Conservation (phyloP, 768 basidiomycete genomes). For the Calocera viscosa region DNA sequence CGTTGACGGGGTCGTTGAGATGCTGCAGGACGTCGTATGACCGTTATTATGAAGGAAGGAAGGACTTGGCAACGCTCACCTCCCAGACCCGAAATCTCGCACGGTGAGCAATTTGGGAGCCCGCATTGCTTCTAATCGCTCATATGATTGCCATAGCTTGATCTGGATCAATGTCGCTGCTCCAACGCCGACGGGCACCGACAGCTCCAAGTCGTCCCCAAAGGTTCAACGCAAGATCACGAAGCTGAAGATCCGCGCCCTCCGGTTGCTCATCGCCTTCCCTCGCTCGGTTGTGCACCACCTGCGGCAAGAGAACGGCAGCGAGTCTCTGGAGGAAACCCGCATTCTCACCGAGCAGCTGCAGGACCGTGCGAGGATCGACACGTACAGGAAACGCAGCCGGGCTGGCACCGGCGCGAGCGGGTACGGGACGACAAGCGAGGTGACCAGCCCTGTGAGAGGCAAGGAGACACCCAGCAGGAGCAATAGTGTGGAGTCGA, state of each 20-base stretch:
- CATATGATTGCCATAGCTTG: conserved; percentile 56
- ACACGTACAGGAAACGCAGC: conserved; percentile 8
- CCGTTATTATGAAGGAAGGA: conserved; percentile 80
- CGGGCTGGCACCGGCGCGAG: background rate
- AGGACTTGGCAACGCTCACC: conserved; percentile 59
- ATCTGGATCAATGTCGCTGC: conserved; percentile 70
- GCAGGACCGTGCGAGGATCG: background rate
- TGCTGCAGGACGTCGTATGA: conserved; percentile 63
- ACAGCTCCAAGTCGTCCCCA: background rate
- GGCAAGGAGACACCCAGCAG: background rate
- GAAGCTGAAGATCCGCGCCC: conserved; percentile 47
- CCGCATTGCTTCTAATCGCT: conserved; percentile 24
- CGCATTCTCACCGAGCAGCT: conserved; percentile 4
- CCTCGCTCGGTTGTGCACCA: conserved; percentile 67
- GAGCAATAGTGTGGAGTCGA: background rate
- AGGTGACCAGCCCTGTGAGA: background rate
- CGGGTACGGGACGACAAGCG: background rate
- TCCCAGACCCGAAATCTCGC: conserved; percentile 36
- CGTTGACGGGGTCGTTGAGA: conserved; percentile 3
- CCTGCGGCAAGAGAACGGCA: conserved; percentile 70
- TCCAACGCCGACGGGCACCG: conserved; percentile 26
- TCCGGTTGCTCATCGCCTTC: conserved; percentile 59
- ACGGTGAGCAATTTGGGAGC: conserved; percentile 6
- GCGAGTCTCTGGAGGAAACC: conserved; percentile 26
- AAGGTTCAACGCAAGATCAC: background rate